Evolutionary conservation across 2,329 filamentous ascomycete species (phyloP), one percentile per base, ranked within the genome.

Genomic region (Thermomyces lanuginosus): DNA sequence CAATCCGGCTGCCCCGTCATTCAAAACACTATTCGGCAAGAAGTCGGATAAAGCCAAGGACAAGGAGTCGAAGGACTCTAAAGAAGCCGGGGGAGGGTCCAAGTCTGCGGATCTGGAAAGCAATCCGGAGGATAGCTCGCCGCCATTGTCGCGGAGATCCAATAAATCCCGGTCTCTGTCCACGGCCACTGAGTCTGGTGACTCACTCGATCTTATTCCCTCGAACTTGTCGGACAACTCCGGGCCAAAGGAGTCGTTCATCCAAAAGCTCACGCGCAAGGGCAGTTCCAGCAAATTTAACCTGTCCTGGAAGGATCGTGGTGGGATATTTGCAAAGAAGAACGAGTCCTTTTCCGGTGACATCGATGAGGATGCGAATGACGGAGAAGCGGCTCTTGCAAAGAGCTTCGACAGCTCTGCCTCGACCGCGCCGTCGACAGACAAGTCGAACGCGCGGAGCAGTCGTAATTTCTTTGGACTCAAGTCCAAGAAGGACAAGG

Each of bases 1-100:
- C 15, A 95, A 98, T 42, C 89, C 89, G 5, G 70, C 80, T 5
- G 89, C 86, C 0, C 84, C 84, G 6, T 80, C 77, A 1, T 95
- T 95, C 48, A 86, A 77, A 53, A 74, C 66, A 6, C 66, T 73
- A 19, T 69, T 89, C 32, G 69, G 72, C 40, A 55, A 52, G 38
- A 57, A 51, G 26, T 54, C 56, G 16, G 55, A 60, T 28, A 49
- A 56, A 19, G 55, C 60, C 27, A 50, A 56, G 32, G 56, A 54
- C 29, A 63, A 58, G 39, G 55, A 57, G 28, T 47, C 25, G 49
- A n/a, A n/a, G 11, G 22, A 31, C 9, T 29, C 31, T 15, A 24
- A 28, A 13, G 32, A 32, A 9, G 24, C 27, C 9, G 22, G 31
- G 15, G 28, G 43, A 29, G 20, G 25, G 34, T 37, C 35, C 16